Conservation (phyloP, 495 filamentous ascomycete genomes). For the Thozetella sp. region DNA sequence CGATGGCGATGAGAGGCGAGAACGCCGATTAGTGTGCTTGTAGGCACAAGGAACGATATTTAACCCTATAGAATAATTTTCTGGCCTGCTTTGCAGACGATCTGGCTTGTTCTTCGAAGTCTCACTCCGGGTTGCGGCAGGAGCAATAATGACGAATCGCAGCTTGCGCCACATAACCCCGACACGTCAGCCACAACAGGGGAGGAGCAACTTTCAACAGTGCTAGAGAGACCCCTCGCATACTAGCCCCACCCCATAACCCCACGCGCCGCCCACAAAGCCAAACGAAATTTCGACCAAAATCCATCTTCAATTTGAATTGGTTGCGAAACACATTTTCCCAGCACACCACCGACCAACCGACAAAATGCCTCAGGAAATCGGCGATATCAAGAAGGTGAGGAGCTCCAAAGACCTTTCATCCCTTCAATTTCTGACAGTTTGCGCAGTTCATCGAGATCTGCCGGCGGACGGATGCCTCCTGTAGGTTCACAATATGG, state of each 20-base stretch:
- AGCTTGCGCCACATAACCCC: slow-evolving; percentile 2
- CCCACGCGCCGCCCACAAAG: slow-evolving; percentile 18
- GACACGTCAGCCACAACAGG: background rate
- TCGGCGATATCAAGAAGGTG: slow-evolving; percentile 94
- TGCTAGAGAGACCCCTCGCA: slow-evolving; percentile 10
- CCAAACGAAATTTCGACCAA: slow-evolving; percentile 14
- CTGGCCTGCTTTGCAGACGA: too few relatives aligned
- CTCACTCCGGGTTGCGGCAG: background rate
- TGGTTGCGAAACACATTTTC: slow-evolving; percentile 23
- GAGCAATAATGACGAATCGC: background rate
- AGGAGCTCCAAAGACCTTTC: slow-evolving; percentile 1
- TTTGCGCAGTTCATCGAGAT: slow-evolving; percentile 93
- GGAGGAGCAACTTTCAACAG: background rate
- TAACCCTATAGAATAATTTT: too few relatives aligned
- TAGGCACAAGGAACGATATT: too few relatives aligned
- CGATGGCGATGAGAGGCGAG: background rate
- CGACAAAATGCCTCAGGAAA: slow-evolving; percentile 91
- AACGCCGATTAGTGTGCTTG: background rate
- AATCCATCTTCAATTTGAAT: slow-evolving; percentile 28
- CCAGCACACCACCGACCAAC: slow-evolving; percentile 27
- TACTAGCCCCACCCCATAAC: background rate
- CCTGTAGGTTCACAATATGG: slow-evolving; percentile 64
- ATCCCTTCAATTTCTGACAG: slow-evolving; percentile 23
- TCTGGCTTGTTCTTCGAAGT: background rate
- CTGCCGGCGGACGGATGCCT: slow-evolving; percentile 97